Percentiles rank a stretch among this genome's conserved stretches.
Evolutionary conservation across 441 rosid species (phyloP).

Genomic region (Croton setiger): DNA sequence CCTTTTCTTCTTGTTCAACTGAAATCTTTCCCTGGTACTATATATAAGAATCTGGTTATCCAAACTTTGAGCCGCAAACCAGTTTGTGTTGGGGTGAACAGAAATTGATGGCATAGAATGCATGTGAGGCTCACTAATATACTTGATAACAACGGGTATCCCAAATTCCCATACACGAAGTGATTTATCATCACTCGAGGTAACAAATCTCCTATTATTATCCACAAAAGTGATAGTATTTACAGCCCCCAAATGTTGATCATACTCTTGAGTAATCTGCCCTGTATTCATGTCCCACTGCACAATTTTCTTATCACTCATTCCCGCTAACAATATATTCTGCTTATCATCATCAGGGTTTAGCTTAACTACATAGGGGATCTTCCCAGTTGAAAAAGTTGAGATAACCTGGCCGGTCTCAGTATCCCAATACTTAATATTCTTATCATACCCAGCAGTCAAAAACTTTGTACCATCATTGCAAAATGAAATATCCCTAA

Average conservation of each 20-base stretch:
- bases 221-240: constrained; percentile 98
- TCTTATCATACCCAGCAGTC: constrained; percentile 93
- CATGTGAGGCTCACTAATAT: constrained; percentile 99
- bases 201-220: constrained; percentile 90
- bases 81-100: constrained; percentile 86
- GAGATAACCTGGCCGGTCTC: constrained; percentile 98
- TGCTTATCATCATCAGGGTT: constrained; percentile 97
- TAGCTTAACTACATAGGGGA: constrained; percentile 91
- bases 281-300: constrained; percentile 98
- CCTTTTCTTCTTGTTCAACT: constrained; percentile 96
- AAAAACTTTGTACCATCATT: constrained; percentile 95
- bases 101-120: constrained; percentile 98
- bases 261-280: constrained; percentile 95
- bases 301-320: constrained; percentile 99
- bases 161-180: constrained; percentile 99
- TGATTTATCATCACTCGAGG: constrained; percentile 98
- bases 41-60: constrained; percentile 97
- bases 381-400: constrained; percentile 84
- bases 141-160: constrained; percentile 96
- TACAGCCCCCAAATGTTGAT: constrained; percentile 98
- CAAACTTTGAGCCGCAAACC: constrained; percentile 98
- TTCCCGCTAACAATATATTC: constrained; percentile 89
- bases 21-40: constrained; percentile 91
- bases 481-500: constrained; percentile 85
- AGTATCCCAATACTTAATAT: constrained; percentile 96